Evolutionary conservation across 768 basidiomycete species (phyloP).

Genomic region (Pleurotus sapidus): DNA sequence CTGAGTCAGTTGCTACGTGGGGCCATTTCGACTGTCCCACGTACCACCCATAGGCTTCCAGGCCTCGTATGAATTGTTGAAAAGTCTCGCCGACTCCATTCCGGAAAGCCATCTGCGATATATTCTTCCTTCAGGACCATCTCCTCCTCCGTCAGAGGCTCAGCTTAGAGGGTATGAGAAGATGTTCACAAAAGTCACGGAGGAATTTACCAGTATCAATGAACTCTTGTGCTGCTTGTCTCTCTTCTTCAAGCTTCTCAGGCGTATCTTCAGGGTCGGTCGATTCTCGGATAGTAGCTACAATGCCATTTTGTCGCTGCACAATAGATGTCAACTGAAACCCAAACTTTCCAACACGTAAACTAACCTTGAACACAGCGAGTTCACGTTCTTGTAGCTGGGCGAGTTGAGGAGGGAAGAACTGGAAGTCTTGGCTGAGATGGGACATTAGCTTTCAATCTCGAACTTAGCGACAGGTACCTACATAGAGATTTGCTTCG

Average conservation of each 20-base stretch:
- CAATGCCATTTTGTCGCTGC: conserved; percentile 65
- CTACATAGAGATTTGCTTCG: conserved; percentile 83
- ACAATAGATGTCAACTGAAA: neutral
- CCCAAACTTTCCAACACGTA: neutral
- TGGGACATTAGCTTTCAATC: neutral
- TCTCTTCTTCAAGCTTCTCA: conserved; percentile 83
- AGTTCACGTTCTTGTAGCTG: conserved; percentile 87
- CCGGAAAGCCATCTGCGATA: conserved; percentile 75
- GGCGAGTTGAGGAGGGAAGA: conserved; percentile 80
- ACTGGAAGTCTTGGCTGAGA: conserved; percentile 90
- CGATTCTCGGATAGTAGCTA: conserved; percentile 62
- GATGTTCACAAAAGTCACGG: neutral
- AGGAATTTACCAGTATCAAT: conserved; percentile 73
- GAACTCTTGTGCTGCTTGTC: conserved; percentile 72
- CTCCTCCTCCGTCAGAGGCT: conserved; percentile 89
- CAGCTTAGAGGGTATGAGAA: conserved; percentile 46
- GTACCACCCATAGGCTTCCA: conserved; percentile 82
- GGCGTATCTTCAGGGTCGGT: conserved; percentile 72
- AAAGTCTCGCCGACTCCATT: conserved; percentile 94
- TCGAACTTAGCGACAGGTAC: conserved; percentile 8
- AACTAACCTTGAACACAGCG: conserved; percentile 68
- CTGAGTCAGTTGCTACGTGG: neutral
- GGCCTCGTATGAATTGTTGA: conserved; percentile 69
- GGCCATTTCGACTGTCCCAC: conserved; percentile 15
- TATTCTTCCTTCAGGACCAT: conserved; percentile 75